A percentile compares a stretch with the other conserved stretches of the same genome.
These are phyloP conservation scores for Talaromyces verruculosus DNA, from an alignment of 2,329 filamentous ascomycete species.

Conservation along the genomic window DNA sequence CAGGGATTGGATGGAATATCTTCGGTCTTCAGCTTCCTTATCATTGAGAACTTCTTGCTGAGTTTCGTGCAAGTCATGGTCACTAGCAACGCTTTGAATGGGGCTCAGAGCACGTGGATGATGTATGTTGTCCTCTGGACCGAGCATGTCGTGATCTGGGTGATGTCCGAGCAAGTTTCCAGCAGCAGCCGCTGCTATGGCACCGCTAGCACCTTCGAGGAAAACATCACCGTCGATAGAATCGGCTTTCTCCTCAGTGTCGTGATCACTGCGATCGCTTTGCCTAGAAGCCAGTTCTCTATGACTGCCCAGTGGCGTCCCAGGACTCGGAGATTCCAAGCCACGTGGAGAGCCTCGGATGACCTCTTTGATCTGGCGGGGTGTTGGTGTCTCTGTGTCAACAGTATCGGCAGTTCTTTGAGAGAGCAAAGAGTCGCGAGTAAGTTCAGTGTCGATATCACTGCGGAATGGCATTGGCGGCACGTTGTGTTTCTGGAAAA, in stretches of 20 bases:
- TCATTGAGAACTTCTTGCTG: conserved; percentile 59
- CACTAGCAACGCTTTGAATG: conserved; percentile 88
- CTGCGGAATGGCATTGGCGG: conserved; percentile 88
- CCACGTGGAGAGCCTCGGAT: conserved; percentile 56
- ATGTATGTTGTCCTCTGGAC: conserved; percentile 46
- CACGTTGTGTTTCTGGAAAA: conserved; percentile 57
- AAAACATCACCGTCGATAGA: conserved; percentile 32
- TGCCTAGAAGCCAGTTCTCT: conserved; percentile 34
- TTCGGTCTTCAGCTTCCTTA: conserved; percentile 53
- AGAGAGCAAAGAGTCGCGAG: conserved; percentile 81
- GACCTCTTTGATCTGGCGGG: conserved; percentile 63
- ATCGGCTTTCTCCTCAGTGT: conserved; percentile 37
- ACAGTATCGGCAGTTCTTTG: conserved; percentile 65
- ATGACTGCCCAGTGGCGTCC: conserved; percentile 49
- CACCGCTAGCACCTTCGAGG: conserved; percentile 35
- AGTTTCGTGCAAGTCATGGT: conserved; percentile 67
- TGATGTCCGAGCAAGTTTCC: conserved; percentile 39
- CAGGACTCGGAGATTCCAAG: conserved; percentile 59
- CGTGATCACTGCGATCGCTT: conserved; percentile 10
- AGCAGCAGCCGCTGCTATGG: conserved; percentile 43
- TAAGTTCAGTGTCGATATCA: conserved; percentile 82
- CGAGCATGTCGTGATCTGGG: conserved; percentile 53
- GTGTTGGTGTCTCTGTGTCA: conserved; percentile 66
- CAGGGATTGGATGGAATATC: conserved; percentile 58
- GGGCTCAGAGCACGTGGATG: conserved; percentile 76